Conservation (phyloP, 495 filamentous ascomycete genomes). For the Neurospora sp. region DNA sequence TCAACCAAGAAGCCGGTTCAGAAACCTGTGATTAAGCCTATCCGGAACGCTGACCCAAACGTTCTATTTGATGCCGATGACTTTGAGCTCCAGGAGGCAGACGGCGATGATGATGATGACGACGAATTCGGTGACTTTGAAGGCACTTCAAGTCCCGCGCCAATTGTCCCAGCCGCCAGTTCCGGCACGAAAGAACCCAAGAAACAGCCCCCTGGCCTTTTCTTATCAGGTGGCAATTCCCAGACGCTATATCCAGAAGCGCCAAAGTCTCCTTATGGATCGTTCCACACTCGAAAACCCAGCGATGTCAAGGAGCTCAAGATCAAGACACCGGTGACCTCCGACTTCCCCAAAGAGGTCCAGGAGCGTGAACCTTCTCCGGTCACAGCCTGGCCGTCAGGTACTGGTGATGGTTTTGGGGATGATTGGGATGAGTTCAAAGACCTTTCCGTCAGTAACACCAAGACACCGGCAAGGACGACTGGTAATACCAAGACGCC, state of each 20-base stretch:
- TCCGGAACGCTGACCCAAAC: constrained; percentile 24
- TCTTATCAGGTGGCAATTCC: constrained; percentile 13
- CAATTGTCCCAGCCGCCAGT: constrained; percentile 1
- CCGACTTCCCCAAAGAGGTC: constrained; percentile 18
- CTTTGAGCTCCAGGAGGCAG: constrained; percentile 25
- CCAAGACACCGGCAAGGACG: constrained; percentile 13
- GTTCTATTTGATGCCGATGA: constrained; percentile 42
- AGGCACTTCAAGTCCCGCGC: constrained; percentile 7
- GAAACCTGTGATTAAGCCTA: constrained; percentile 6
- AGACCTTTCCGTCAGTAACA: constrained; percentile 23
- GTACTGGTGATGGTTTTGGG: constrained; percentile 24
- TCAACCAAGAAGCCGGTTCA: constrained; percentile 11
- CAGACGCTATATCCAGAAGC: constrained; percentile 28
- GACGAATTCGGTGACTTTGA: constrained; percentile 46
- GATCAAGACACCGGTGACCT: constrained; percentile 29
- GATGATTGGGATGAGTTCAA: constrained; percentile 55
- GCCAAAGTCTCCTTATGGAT: constrained; percentile 37
- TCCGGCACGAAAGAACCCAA: constrained; percentile 6
- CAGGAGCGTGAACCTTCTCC: constrained; percentile 28
- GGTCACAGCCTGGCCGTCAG: constrained; percentile 37
- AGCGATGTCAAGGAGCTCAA: constrained; percentile 30
- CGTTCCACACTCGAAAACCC: constrained; percentile 40
- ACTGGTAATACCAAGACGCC: constrained; percentile 3
- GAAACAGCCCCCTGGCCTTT: constrained; percentile 22
- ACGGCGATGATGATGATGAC: constrained; percentile 23